Evolutionary conservation across 805 yeast species (phyloP).

Genomic region (Wickerhamomyces ciferrii): DNA sequence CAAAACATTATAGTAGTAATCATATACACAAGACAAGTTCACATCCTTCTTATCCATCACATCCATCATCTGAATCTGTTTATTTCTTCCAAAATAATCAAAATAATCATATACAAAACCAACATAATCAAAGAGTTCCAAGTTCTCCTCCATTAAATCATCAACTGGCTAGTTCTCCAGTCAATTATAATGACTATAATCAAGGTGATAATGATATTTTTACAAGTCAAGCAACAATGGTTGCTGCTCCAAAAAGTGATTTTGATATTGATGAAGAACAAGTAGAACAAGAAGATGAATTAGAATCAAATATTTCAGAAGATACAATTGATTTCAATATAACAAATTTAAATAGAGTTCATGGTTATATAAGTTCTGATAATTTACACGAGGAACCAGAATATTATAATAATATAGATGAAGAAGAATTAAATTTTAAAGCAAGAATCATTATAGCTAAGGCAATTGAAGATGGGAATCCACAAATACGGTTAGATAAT

Average conservation of each 20-base stretch:
- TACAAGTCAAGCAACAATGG: slow-evolving; percentile 19
- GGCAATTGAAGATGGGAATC: slow-evolving; percentile 41
- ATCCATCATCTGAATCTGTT: slow-evolving; percentile 17
- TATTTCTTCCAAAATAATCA: slow-evolving; percentile 10
- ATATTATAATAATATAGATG: slow-evolving; percentile 17
- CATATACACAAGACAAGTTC: slow-evolving; percentile 10
- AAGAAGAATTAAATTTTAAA: slow-evolving; percentile 9
- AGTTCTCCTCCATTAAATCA: slow-evolving; percentile 18
- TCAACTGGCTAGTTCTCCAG: slow-evolving; percentile 13
- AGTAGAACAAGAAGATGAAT: slow-evolving; percentile 1
- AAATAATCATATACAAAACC: too few species aligned
- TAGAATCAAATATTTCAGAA: slow-evolving; percentile 5
- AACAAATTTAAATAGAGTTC: slow-evolving; percentile 14
- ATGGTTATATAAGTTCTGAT: slow-evolving; percentile 20
- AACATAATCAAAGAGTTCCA: slow-evolving; percentile 8
- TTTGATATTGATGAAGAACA: slow-evolving; percentile 6
- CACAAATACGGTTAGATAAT: slow-evolving; percentile 42
- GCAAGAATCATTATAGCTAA: slow-evolving; percentile 38
- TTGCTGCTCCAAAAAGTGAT: slow-evolving; percentile 2
- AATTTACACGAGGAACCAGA: slow-evolving; percentile 11
- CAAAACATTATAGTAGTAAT: background rate
- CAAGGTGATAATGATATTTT: slow-evolving; percentile 4
- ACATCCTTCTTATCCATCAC: slow-evolving; percentile 8
- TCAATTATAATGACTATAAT: background rate
- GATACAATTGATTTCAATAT: slow-evolving; percentile 20